These are phyloP conservation scores for Trichosporon asahii DNA, from an alignment of 1,284 basidiomycete species.

Conservation along the genomic window DNA sequence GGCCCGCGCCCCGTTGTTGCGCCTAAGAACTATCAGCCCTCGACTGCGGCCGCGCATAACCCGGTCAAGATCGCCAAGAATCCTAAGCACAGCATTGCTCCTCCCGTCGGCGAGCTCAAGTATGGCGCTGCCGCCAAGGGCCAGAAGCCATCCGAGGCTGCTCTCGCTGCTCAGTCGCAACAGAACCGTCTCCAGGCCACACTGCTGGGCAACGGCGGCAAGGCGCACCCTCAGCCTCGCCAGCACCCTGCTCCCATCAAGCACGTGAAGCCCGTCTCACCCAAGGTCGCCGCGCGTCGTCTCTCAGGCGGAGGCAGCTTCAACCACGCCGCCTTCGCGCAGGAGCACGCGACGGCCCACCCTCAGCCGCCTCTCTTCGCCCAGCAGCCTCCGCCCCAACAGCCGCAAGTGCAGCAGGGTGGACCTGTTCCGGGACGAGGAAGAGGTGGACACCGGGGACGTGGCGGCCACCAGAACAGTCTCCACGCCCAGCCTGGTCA, in stretches of 20 bases:
- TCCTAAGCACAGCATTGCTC: constrained; percentile 41
- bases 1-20: constrained; percentile 65
- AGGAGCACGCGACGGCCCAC: background rate
- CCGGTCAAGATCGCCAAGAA: constrained; percentile 62
- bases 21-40: constrained; percentile 62
- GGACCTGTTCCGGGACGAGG: background rate
- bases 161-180: constrained; percentile 24
- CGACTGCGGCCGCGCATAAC: constrained; percentile 38
- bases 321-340: constrained; percentile 10
- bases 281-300: constrained; percentile 1
- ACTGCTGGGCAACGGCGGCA: constrained; percentile 24
- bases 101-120: constrained; percentile 25
- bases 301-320: background rate
- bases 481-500: background rate
- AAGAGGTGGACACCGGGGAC: background rate
- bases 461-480: constrained; percentile 3
- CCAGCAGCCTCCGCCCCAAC: background rate
- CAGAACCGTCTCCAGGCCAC: constrained; percentile 36
- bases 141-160: constrained; percentile 23
- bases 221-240: constrained; percentile 16
- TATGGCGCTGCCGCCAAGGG: constrained; percentile 50
- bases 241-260: constrained; percentile 22
- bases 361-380: background rate
- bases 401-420: background rate
- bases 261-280: constrained; percentile 20